Conservation (phyloP, 768 basidiomycete genomes). For the Boletus pseudo-olivaceus region DNA sequence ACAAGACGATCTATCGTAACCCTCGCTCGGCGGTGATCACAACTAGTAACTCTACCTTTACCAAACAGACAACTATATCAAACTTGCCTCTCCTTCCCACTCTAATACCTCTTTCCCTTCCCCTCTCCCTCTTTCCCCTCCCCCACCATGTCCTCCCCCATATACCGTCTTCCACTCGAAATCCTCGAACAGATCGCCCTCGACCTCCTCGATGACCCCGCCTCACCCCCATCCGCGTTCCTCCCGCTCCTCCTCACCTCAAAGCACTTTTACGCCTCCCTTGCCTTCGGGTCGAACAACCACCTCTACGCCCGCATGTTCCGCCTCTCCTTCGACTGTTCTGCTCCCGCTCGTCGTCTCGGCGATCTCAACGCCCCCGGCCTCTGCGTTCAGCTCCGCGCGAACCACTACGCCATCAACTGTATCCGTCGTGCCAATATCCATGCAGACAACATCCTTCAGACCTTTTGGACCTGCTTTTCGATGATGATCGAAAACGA, state of each 20-base stretch:
- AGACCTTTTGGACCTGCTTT: slow-evolving; percentile 45
- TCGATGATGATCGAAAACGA: slow-evolving; percentile 66
- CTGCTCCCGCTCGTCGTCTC: slow-evolving; percentile 52
- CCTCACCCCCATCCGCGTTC: slow-evolving; percentile 35
- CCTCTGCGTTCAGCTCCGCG: slow-evolving; percentile 39
- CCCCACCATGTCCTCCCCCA: slow-evolving; percentile 18
- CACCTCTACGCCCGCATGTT: slow-evolving; percentile 55
- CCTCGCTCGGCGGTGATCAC: slow-evolving; percentile 5
- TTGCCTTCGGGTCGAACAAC: slow-evolving; percentile 24
- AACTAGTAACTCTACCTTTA: not conserved
- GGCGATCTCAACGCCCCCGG: slow-evolving; percentile 34
- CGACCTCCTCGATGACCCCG: slow-evolving; percentile 31
- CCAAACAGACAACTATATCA: slow-evolving; percentile 9
- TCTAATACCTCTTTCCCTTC: not conserved
- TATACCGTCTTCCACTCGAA: slow-evolving; percentile 40
- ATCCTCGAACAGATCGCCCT: slow-evolving; percentile 50
- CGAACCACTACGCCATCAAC: slow-evolving; percentile 32
- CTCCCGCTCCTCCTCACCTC: slow-evolving; percentile 48
- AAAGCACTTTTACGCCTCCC: slow-evolving; percentile 34
- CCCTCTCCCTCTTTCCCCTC: slow-evolving; percentile 13
- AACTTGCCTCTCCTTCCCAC: not conserved
- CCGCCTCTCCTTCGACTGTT: slow-evolving; percentile 51
- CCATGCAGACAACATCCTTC: slow-evolving; percentile 28
- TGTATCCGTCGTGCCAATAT: slow-evolving; percentile 33
- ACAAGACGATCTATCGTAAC: not conserved